Evolutionary conservation across 148 eudicot genomes (phyloP).

Genomic region (Dysphania ambrosioides): DNA sequence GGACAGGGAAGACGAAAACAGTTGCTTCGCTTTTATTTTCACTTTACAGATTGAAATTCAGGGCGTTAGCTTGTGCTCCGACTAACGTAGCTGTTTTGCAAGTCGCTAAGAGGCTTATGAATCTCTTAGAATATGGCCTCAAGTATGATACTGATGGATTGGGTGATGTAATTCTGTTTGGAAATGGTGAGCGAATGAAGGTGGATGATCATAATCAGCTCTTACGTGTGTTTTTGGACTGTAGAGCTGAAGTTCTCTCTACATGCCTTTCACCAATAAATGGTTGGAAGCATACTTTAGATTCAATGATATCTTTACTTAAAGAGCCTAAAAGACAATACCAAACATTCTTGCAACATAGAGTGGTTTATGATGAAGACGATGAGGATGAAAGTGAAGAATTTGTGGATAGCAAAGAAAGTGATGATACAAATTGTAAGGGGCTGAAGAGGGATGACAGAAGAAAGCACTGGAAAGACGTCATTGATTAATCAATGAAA

Average conservation of each 20-base stretch:
- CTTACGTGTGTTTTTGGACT: constrained; percentile 41
- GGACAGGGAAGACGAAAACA: constrained; percentile 66
- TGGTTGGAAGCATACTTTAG: constrained; percentile 48
- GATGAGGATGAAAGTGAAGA: neutral
- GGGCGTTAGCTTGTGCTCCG: constrained; percentile 53
- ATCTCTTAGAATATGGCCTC: neutral
- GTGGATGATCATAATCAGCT: constrained; percentile 47
- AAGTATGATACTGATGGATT: constrained; percentile 39
- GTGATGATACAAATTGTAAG: constrained; percentile 9
- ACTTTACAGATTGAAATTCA: constrained; percentile 29
- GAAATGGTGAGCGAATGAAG: constrained; percentile 57
- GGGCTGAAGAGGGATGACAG: constrained; percentile 8
- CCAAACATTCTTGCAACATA: constrained; percentile 28
- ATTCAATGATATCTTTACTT: constrained; percentile 42
- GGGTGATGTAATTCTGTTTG: constrained; percentile 61
- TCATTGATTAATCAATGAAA: constrained; percentile 18
- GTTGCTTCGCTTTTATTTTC: constrained; percentile 33
- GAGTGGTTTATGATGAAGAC: neutral
- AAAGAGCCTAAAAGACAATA: constrained; percentile 41
- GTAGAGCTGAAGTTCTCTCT: constrained; percentile 32
- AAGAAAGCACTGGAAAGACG: constrained; percentile 25
- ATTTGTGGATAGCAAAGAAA: neutral
- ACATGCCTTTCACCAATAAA: constrained; percentile 34
- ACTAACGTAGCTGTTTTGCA: constrained; percentile 52
- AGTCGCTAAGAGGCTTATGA: constrained; percentile 34